phyloP scores from a whole-genome alignment of 2,329 filamentous ascomycete species.

The Fusarium pseudoanthophilum region DNA sequence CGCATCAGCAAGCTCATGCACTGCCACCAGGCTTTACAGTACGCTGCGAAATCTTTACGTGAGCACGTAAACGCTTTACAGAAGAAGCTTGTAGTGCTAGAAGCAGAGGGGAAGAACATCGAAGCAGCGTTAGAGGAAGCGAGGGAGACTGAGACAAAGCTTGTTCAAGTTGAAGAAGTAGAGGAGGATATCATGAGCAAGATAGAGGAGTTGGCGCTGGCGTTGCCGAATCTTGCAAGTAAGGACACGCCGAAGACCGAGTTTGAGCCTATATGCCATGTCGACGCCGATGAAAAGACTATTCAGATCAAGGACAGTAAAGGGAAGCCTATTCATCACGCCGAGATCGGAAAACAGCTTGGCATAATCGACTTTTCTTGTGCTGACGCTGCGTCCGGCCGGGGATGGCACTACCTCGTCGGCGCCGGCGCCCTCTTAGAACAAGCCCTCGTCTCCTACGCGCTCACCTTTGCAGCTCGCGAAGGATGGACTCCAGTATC shows the following conservation, averaged over 20 bases:
- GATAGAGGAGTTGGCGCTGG: neutral
- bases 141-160: fast-evolving
- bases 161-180: neutral
- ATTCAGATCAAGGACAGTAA: neutral
- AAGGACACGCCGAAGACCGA: neutral
- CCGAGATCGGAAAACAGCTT: neutral
- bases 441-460: neutral
- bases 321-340: neutral
- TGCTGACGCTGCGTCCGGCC: fast-evolving
- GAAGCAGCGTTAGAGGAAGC: neutral
- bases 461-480: neutral
- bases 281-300: neutral
- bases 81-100: fast-evolving
- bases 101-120: neutral
- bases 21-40: neutral
- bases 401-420: neutral
- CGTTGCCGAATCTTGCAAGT: neutral
- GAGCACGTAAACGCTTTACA: neutral
- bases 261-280: neutral
- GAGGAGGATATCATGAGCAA: neutral
- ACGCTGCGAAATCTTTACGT: neutral
- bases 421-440: neutral
- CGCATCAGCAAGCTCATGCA: neutral
- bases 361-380: neutral
- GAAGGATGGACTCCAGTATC: neutral